These are phyloP conservation scores for Euphrasia arctica DNA, from an alignment of 305 asterid species.

Conservation along the genomic window DNA sequence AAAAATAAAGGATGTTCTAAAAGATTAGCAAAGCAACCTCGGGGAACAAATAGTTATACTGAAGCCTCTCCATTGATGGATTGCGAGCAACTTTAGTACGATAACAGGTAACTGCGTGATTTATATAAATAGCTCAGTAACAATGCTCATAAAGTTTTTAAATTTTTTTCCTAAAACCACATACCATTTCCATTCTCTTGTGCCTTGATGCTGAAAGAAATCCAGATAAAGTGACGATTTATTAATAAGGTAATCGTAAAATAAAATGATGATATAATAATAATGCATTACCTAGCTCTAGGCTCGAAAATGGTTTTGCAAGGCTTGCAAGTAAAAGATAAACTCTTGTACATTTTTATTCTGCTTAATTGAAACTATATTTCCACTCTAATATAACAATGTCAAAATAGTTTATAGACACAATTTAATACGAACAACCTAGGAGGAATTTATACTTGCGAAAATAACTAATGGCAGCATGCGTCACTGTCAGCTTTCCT, in stretches of 20 bases:
- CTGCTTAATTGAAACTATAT: constrained; percentile 23
- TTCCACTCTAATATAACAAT: constrained; percentile 22
- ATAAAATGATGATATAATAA: neutral
- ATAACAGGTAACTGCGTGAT: constrained; percentile 44
- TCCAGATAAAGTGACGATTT: constrained; percentile 18
- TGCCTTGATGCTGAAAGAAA: constrained; percentile 47
- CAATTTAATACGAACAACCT: constrained; percentile 22
- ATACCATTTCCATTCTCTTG: constrained; percentile 42
- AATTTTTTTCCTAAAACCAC: constrained; percentile 14
- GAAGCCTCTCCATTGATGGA: constrained; percentile 66
- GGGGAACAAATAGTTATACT: constrained; percentile 73
- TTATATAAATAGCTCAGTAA: constrained; percentile 10
- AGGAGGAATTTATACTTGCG: constrained; percentile 26
- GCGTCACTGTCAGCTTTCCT: constrained; percentile 25
- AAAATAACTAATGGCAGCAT: constrained; percentile 19
- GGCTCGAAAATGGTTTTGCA: constrained; percentile 32
- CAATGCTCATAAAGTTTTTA: constrained; percentile 2
- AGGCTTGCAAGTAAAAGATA: constrained; percentile 34
- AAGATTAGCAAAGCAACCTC: constrained; percentile 58
- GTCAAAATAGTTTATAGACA: constrained; percentile 14
- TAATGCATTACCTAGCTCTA: constrained; percentile 45
- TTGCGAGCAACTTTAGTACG: constrained; percentile 72
- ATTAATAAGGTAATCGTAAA: constrained; percentile 2
- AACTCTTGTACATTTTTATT: constrained; percentile 33
- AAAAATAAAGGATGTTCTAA: neutral